Percentiles rank a stretch among this genome's conserved stretches.
Conservation (phyloP, 331 rosid genomes). For the Dryas integrifolia region DNA sequence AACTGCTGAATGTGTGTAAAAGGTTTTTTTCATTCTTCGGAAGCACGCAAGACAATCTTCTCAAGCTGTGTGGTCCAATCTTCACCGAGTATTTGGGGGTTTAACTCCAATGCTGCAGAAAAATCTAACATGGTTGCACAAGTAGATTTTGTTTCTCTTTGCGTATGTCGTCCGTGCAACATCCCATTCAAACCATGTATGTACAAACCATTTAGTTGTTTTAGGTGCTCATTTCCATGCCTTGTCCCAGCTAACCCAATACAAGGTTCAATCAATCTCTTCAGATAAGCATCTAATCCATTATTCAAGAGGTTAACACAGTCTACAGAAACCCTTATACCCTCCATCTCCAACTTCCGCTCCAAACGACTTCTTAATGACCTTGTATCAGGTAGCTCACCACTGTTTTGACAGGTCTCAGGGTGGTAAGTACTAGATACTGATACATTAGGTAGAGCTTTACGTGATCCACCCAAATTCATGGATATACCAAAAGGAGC, state of each 20-base stretch:
- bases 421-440: conserved; percentile 36
- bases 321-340: conserved; percentile 48
- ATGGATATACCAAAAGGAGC: conserved; percentile 77
- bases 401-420: conserved; percentile 58
- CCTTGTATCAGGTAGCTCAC: conserved; percentile 69
- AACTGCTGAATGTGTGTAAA: conserved; percentile 30
- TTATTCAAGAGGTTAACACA: conserved; percentile 75
- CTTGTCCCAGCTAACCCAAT: conserved; percentile 54
- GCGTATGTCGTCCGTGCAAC: conserved; percentile 36
- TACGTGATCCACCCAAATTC: conserved; percentile 44
- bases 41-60: conserved; percentile 60
- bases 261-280: conserved; percentile 76
- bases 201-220: conserved; percentile 20
- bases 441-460: conserved; percentile 47
- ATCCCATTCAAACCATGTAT: conserved; percentile 33
- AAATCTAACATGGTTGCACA: conserved; percentile 57
- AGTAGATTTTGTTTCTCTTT: conserved; percentile 34
- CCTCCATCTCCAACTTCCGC: conserved; percentile 68
- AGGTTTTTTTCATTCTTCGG: conserved; percentile 51
- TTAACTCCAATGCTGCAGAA: conserved; percentile 64
- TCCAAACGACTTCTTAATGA: conserved; percentile 62
- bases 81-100: conserved; percentile 72
- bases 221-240: conserved; percentile 31
- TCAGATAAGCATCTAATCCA: conserved; percentile 74
- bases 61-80: conserved; percentile 83